Conservation (phyloP, 2,329 filamentous ascomycete species). For the Neonectria hederae region DNA sequence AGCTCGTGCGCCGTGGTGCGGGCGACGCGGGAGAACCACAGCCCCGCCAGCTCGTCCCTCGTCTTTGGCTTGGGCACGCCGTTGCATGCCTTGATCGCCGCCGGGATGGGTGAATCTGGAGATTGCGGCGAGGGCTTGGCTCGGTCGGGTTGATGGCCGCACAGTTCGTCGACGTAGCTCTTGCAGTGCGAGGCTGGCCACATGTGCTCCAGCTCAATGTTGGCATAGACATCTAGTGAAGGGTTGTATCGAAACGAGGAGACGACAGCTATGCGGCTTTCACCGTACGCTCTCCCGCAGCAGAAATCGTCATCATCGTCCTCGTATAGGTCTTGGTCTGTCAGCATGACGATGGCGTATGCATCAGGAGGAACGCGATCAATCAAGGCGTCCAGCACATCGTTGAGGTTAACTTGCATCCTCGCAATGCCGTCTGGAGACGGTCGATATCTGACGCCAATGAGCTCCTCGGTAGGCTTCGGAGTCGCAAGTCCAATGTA, state of each 20-base stretch:
- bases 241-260: slow-evolving; percentile 71
- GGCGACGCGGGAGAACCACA: slow-evolving; percentile 68
- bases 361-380: slow-evolving; percentile 65
- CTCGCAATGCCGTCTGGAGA: slow-evolving; percentile 57
- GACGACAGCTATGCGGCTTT: slow-evolving; percentile 69
- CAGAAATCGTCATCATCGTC: slow-evolving; percentile 73
- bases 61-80: slow-evolving; percentile 34
- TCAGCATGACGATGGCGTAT: slow-evolving; percentile 65
- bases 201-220: slow-evolving; percentile 59
- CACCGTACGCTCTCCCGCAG: slow-evolving; percentile 73
- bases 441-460: slow-evolving; percentile 61
- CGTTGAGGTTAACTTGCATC: slow-evolving; percentile 67
- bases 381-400: slow-evolving; percentile 67
- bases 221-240: slow-evolving; percentile 50
- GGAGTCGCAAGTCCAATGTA: slow-evolving; percentile 58
- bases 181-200: slow-evolving; percentile 74
- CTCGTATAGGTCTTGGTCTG: slow-evolving; percentile 72
- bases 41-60: slow-evolving; percentile 43
- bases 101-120: slow-evolving; percentile 42
- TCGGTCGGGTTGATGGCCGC: slow-evolving; percentile 26
- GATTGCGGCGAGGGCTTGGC: slow-evolving; percentile 6
- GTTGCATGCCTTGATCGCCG: slow-evolving; percentile 46
- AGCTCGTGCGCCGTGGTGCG: slow-evolving; percentile 72
- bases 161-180: slow-evolving; percentile 55
- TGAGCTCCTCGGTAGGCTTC: slow-evolving; percentile 41